Percentiles rank a stretch among this genome's conserved stretches.
phyloP scores from a whole-genome alignment of 106 monocot species.

The Dendrobium catenatum region DNA sequence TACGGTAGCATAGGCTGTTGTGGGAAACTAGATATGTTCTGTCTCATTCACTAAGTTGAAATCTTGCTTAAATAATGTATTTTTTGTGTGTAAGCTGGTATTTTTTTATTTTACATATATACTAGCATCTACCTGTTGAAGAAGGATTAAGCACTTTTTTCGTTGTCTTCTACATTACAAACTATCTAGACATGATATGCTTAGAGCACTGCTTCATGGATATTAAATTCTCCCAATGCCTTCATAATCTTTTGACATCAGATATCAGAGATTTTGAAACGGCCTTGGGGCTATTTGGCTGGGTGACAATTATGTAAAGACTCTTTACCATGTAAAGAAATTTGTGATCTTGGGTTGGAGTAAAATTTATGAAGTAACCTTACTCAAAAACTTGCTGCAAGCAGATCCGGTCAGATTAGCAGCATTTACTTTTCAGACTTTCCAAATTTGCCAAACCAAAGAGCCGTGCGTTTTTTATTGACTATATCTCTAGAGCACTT shows the following conservation, averaged over 20 bases:
- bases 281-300: no score
- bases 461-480: neutral
- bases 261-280: no score
- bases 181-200: neutral
- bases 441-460: neutral
- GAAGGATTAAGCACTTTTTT: neutral
- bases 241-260: no score
- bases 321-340: no score
- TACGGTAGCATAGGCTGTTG: neutral
- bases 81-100: neutral
- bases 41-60: neutral
- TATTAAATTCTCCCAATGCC: no score
- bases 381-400: no score
- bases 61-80: neutral
- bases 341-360: no score
- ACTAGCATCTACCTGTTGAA: neutral
- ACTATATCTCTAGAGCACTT: neutral
- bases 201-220: neutral
- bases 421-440: no score
- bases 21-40: neutral
- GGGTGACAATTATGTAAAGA: no score
- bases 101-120: neutral
- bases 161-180: neutral
- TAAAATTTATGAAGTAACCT: no score
- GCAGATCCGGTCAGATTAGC: no score